Percentiles rank a stretch among this genome's conserved stretches.
phyloP scores from a whole-genome alignment of 768 basidiomycete genomes.

The Boletus tylopilopsis region DNA sequence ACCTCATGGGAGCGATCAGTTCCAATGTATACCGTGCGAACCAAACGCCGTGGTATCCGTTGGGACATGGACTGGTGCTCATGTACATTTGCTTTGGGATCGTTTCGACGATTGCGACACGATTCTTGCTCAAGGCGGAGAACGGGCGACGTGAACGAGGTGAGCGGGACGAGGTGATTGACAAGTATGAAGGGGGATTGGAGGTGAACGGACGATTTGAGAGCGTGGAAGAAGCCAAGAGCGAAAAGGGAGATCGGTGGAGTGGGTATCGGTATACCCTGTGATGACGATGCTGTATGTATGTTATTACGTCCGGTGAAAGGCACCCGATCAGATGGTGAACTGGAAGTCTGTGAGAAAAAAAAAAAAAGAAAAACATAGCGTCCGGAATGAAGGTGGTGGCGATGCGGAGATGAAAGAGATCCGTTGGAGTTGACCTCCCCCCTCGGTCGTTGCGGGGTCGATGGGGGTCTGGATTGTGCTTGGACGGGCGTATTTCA shows the following conservation, averaged over 20 bases:
- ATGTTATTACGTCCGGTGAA: not conserved
- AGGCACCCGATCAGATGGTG: not conserved
- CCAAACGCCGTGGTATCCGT: constrained; percentile 66
- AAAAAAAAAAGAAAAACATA: no score
- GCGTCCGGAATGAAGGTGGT: no score
- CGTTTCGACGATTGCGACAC: constrained; percentile 40
- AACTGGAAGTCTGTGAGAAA: not conserved
- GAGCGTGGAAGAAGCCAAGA: constrained; percentile 60
- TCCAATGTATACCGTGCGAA: constrained; percentile 71
- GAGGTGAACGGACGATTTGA: constrained; percentile 56
- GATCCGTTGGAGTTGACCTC: no score
- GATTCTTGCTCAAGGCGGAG: constrained; percentile 48
- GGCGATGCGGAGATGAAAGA: no score
- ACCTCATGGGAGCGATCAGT: constrained; percentile 72
- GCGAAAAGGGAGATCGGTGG: constrained; percentile 70
- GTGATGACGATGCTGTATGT: constrained; percentile 26
- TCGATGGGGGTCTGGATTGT: no score
- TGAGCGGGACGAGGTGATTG: constrained; percentile 64
- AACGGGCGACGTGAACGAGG: constrained; percentile 66
- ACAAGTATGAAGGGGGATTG: constrained; percentile 31
- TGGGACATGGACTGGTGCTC: constrained; percentile 61
- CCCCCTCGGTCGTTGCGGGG: no score
- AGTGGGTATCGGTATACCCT: constrained; percentile 71
- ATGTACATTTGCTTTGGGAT: constrained; percentile 69
- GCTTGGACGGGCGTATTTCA: no score